Evolutionary conservation across 23 red algal species (phyloP), one percentile per base, ranked within the genome.

Genomic region (Gracilaria caudata): DNA sequence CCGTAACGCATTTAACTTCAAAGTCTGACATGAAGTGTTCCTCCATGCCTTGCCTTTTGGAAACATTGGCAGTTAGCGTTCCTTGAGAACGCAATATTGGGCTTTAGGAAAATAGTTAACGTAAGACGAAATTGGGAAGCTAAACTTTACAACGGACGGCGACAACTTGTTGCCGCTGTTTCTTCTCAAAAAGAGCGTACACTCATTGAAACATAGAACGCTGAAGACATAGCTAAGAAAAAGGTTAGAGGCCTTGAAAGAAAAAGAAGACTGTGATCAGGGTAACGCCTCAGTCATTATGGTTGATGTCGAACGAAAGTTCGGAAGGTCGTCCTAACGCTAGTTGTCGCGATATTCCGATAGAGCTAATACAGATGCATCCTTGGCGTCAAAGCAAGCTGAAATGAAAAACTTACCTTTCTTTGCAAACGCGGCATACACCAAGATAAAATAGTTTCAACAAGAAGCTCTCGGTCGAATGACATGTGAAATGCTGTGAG

Each of bases 261-360:
- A 28, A 6, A 12, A 23, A 28, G 25, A 28, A 4, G 3, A 28
- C 17, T 7, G 25, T 28, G 57, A 28, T 60, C 57, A 60, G 3
- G 23, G 28, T 8, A 28, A 29, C 2, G 65, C 65, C 65, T 71
- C 65, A 71, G 65, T 41, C 20, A 7, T 39, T 71, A 71, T 71
- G 65, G 65, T 71, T 71, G 65, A 71, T 71, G 65, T 71, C 65
- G 65, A 71, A 71, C 65, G 65, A 71, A 71, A 41, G 65, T 71
- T 71, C 65, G 65, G 19, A 71, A 4, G 34, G 65, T 71, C 65
- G 65, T 71, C 65, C 37, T 71, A 71, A 40, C 65, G 65, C 65
- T 41, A 71, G 65, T 71, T 71, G 65, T 28, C 49, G 32, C 34
- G 34, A 71, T 39, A 17, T 71, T 71, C 34, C 65, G 65, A 71